Percentiles rank a stretch among this genome's conserved stretches.
These are phyloP conservation scores for Termitomyces heimii DNA, from an alignment of 768 basidiomycete genomes.

Conservation along the genomic window DNA sequence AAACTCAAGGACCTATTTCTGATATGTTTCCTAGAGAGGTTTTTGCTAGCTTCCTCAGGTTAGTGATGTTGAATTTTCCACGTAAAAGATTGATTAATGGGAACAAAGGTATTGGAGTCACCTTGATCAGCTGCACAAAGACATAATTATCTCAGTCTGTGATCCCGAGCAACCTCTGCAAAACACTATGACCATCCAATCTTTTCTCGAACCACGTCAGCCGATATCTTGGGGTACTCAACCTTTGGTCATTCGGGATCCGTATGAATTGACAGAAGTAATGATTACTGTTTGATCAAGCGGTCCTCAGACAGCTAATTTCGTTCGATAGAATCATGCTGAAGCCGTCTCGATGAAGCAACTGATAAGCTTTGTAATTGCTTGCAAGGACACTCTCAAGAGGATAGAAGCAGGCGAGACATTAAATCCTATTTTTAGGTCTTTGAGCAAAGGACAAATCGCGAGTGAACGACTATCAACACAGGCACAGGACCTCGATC, in stretches of 20 bases:
- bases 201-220: background rate
- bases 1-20: background rate
- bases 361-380: background rate
- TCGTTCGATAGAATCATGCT: constrained; percentile 10
- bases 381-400: background rate
- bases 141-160: background rate
- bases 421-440: background rate
- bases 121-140: background rate
- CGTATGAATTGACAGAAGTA: constrained; percentile 13
- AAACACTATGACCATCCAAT: background rate
- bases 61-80: background rate
- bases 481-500: too few species aligned
- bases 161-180: background rate
- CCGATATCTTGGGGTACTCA: constrained; percentile 10
- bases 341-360: constrained; percentile 2
- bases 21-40: background rate
- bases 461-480: background rate
- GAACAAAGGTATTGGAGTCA: background rate
- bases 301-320: background rate
- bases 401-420: background rate
- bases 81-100: background rate
- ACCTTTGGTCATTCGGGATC: constrained; percentile 19
- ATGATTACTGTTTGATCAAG: background rate
- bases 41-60: background rate
- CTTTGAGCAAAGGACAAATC: too few species aligned